phyloP scores from a whole-genome alignment of 768 basidiomycete genomes.

The Tulasnella sp. region DNA sequence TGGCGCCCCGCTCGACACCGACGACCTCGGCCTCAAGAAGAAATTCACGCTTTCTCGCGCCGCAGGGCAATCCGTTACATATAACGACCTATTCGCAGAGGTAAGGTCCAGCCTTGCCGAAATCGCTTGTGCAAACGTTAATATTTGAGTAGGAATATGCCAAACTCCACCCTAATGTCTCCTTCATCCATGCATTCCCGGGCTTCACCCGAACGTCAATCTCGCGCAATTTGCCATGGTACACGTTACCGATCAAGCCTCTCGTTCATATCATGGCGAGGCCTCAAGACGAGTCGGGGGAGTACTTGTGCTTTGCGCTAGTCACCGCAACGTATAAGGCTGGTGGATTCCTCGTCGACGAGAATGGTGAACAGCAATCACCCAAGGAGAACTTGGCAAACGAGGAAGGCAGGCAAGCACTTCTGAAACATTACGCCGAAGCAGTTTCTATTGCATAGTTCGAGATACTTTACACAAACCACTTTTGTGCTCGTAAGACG shows the following conservation, averaged over 20 bases:
- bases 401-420: neutral
- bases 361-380: conserved; percentile 6
- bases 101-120: neutral
- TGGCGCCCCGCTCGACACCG: neutral
- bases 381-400: conserved; percentile 1
- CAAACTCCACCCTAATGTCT: conserved; percentile 13
- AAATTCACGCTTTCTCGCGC: conserved; percentile 3
- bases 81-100: conserved; percentile 21
- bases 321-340: neutral
- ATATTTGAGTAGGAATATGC: conserved; percentile 26
- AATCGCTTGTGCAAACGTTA: neutral
- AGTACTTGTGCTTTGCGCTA: conserved; percentile 9
- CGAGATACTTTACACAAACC: neutral
- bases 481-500: neutral
- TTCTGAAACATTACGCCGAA: neutral
- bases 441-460: neutral
- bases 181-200: conserved; percentile 26
- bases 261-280: neutral
- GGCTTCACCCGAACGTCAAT: conserved; percentile 22
- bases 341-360: conserved; percentile 23
- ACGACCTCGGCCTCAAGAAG: conserved; percentile 28
- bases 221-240: neutral
- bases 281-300: conserved; percentile 13
- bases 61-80: neutral
- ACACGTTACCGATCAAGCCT: neutral